Percentiles rank a stretch among this genome's conserved stretches.
Evolutionary conservation across 2,329 filamentous ascomycete genomes (phyloP).

Genomic region (Cordyceps javanica): DNA sequence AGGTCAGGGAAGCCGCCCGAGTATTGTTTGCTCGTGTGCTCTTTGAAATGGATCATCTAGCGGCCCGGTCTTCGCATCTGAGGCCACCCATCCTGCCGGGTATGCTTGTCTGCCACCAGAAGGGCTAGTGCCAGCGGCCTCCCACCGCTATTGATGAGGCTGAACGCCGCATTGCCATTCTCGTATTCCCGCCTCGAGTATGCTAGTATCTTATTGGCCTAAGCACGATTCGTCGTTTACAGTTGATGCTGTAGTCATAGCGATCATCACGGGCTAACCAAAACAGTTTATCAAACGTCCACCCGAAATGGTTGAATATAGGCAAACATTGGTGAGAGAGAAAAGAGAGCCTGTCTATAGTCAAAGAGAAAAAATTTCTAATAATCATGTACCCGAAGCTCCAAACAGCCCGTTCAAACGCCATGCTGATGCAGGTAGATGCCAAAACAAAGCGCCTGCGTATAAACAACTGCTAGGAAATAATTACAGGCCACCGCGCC

Average conservation of each 20-base stretch:
- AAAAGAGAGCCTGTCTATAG: background rate
- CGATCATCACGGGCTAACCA: background rate
- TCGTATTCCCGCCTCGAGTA: conserved; percentile 1
- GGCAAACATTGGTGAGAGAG: background rate
- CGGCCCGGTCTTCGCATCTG: background rate
- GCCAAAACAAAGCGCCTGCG: background rate
- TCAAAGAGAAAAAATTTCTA: background rate
- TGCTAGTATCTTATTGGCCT: background rate
- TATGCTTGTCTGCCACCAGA: background rate
- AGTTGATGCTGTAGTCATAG: background rate
- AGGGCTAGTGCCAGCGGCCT: background rate
- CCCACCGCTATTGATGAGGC: background rate
- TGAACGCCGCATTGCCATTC: background rate
- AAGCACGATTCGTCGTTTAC: background rate
- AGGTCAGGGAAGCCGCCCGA: background rate
- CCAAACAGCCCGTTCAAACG: background rate
- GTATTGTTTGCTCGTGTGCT: background rate
- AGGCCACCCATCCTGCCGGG: background rate
- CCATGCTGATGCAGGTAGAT: conserved; percentile 7
- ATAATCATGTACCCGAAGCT: background rate
- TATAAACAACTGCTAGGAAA: background rate
- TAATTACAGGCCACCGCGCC: background rate
- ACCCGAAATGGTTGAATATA: background rate
- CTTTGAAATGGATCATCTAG: background rate
- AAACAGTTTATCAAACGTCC: background rate